A percentile compares a stretch with the other conserved stretches of the same genome.
phyloP scores from a whole-genome alignment of 140 eudicot species.

The Stevia rebaudiana region DNA sequence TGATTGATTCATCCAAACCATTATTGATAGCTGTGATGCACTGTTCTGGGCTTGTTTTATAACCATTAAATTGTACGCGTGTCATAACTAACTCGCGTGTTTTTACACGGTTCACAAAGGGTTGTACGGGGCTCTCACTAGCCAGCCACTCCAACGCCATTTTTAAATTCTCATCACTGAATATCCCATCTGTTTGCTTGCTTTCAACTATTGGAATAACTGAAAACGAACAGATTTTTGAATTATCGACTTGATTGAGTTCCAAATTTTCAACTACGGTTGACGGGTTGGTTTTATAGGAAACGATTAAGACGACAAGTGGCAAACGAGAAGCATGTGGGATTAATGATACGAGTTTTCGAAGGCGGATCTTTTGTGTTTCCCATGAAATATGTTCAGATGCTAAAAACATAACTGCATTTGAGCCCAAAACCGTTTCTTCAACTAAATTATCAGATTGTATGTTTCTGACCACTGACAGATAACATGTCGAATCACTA shows the following conservation, averaged over 20 bases:
- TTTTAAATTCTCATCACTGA: slow-evolving; percentile 44
- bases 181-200: slow-evolving; percentile 36
- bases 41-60: slow-evolving; percentile 33
- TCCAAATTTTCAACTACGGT: slow-evolving; percentile 33
- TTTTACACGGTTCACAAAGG: slow-evolving; percentile 41
- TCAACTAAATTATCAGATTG: slow-evolving; percentile 25
- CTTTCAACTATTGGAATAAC: slow-evolving; percentile 36
- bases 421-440: slow-evolving; percentile 53
- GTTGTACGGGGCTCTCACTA: slow-evolving; percentile 54
- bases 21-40: slow-evolving; percentile 65
- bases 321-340: slow-evolving; percentile 70
- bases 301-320: slow-evolving; percentile 47
- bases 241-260: slow-evolving; percentile 56
- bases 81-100: slow-evolving; percentile 58
- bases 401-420: slow-evolving; percentile 58
- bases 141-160: slow-evolving; percentile 88
- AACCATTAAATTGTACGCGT: slow-evolving; percentile 36
- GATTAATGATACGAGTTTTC: slow-evolving; percentile 41
- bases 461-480: slow-evolving; percentile 58
- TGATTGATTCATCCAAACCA: slow-evolving; percentile 51
- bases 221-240: slow-evolving; percentile 36
- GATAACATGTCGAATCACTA: slow-evolving; percentile 43
- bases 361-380: slow-evolving; percentile 55
- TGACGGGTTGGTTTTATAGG: slow-evolving; percentile 27
- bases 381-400: slow-evolving; percentile 55